phyloP scores from a whole-genome alignment of 2,329 filamentous ascomycete species.

The Colletotrichum lentis region DNA sequence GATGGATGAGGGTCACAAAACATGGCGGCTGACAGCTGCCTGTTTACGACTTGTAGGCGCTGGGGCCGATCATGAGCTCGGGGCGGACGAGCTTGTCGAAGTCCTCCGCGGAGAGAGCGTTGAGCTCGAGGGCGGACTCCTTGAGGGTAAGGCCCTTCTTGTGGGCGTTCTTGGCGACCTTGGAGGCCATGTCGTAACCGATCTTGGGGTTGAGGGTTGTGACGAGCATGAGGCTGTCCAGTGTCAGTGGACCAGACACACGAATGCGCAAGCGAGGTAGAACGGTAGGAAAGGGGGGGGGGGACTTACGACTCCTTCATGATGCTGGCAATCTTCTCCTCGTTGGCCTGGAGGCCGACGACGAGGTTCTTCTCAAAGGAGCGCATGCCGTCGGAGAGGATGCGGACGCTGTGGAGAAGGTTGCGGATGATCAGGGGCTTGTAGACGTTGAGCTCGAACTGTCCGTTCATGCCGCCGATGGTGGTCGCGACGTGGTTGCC shows the following conservation, averaged over 20 bases:
- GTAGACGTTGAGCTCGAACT: conserved; percentile 99
- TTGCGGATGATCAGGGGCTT: conserved; percentile 97
- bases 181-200: conserved; percentile 95
- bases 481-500: conserved; percentile 95
- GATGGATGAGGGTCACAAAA: not conserved
- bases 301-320: conserved; percentile 87
- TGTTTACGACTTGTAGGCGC: conserved; percentile 62
- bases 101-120: conserved; percentile 86
- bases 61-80: conserved; percentile 93
- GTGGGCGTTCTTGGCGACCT: conserved; percentile 98
- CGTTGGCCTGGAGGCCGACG: conserved; percentile 86
- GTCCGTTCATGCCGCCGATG: conserved; percentile 94
- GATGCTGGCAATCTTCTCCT: conserved; percentile 87
- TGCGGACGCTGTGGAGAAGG: conserved; percentile 87
- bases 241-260: conserved; percentile 38
- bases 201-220: conserved; percentile 98
- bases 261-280: not conserved
- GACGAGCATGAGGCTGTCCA: conserved; percentile 89
- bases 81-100: conserved; percentile 91
- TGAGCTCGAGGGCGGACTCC: conserved; percentile 90
- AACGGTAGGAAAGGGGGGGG: not conserved
- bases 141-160: conserved; percentile 97
- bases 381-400: conserved; percentile 90
- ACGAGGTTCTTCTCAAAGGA: conserved; percentile 96
- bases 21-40: not conserved